phyloP scores from a whole-genome alignment of 441 rosid genomes.

The Pelargonium myrrhifolium region DNA sequence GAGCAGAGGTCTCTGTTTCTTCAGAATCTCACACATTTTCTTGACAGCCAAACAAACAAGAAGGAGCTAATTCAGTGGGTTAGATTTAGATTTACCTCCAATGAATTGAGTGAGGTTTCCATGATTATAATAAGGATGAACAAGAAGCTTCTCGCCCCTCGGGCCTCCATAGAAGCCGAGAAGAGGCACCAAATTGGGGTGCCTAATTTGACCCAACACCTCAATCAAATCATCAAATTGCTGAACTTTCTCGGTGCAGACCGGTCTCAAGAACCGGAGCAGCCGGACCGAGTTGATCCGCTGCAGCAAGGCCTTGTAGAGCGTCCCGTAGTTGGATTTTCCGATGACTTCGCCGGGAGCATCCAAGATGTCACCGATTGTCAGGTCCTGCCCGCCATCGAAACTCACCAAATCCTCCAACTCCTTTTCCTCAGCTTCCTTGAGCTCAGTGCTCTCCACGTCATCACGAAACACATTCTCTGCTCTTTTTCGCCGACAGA shows the following conservation, averaged over 20 bases:
- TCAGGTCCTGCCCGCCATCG: constrained; percentile 59
- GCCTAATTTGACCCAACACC: constrained; percentile 51
- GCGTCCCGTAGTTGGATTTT: constrained; percentile 73
- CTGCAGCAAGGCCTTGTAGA: constrained; percentile 71
- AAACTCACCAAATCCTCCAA: constrained; percentile 56
- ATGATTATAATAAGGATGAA: constrained; percentile 58
- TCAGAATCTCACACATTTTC: no score
- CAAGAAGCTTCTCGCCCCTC: constrained; percentile 84
- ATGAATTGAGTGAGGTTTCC: constrained; percentile 66
- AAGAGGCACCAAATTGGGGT: constrained; percentile 76
- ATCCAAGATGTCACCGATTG: constrained; percentile 67
- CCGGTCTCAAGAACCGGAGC: constrained; percentile 80
- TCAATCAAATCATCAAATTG: constrained; percentile 47
- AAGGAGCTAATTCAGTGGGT: no score
- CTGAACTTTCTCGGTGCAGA: constrained; percentile 40
- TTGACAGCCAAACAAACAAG: no score
- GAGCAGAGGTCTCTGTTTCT: no score
- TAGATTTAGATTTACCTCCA: constrained; percentile 44
- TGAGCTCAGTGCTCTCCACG: constrained; percentile 32
- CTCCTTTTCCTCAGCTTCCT: constrained; percentile 21
- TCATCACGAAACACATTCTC: constrained; percentile 19
- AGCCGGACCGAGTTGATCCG: constrained; percentile 43
- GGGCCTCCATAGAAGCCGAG: constrained; percentile 76
- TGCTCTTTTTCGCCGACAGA: constrained; percentile 25
- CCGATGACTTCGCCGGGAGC: constrained; percentile 97